A percentile compares a stretch with the other conserved stretches of the same genome.
Conservation (phyloP, 192 early-diverging fungal species). For the Coemansia reversa region DNA sequence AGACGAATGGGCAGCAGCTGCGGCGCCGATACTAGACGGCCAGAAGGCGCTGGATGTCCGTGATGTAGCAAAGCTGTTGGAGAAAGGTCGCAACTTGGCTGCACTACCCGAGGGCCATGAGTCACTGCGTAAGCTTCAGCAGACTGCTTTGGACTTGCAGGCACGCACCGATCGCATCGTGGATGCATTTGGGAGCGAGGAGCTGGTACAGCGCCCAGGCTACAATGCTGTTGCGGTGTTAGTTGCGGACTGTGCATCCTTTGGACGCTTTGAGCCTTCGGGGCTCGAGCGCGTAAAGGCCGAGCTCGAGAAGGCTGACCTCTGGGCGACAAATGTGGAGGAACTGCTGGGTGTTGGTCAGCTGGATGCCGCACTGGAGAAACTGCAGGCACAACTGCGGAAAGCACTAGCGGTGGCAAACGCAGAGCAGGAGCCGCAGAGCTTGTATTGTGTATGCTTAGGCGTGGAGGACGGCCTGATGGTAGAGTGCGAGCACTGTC, state of each 20-base stretch:
- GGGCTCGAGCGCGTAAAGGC: conserved; percentile 9
- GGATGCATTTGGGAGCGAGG: conserved; percentile 18
- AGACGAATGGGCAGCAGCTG: conserved; percentile 17
- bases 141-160: conserved; percentile 39
- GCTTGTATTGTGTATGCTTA: conserved; percentile 65
- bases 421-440: not conserved
- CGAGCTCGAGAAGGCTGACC: conserved; percentile 15
- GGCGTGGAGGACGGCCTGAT: conserved; percentile 61
- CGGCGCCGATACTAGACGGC: conserved; percentile 14
- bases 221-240: conserved; percentile 21
- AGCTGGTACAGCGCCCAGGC: conserved; percentile 34
- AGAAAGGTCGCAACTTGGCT: conserved; percentile 39
- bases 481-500: conserved; percentile 67
- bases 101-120: conserved; percentile 22
- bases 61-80: conserved; percentile 30
- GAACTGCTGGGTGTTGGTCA: not conserved
- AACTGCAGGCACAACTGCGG: conserved; percentile 23
- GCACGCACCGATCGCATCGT: conserved; percentile 26
- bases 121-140: conserved; percentile 23
- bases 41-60: conserved; percentile 17
- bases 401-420: conserved; percentile 9
- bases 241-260: conserved; percentile 9
- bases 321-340: conserved; percentile 17
- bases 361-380: conserved; percentile 10
- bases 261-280: conserved; percentile 42